Conservation (phyloP, 1,284 basidiomycete genomes). For the Ustilago xerochloae region DNA sequence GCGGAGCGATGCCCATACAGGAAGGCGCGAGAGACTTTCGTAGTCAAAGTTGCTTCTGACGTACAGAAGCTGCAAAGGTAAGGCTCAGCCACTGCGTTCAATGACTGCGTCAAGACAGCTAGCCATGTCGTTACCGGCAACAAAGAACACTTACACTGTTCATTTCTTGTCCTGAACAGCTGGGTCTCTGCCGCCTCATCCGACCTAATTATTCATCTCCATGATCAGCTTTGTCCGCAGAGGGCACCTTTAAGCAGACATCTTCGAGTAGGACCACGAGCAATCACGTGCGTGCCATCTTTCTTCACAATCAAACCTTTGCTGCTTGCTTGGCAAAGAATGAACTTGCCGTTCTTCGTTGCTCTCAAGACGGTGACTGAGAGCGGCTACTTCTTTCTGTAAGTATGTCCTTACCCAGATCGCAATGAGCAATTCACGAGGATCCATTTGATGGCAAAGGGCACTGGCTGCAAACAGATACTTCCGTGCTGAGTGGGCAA, state of each 20-base stretch:
- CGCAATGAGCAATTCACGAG: background rate
- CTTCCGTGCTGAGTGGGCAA: too few species aligned
- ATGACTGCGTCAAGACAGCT: too few species aligned
- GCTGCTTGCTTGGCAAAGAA: background rate
- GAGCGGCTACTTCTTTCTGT: background rate
- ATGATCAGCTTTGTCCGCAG: background rate
- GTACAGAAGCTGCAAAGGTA: background rate
- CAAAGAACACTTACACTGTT: too few species aligned
- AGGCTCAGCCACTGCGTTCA: too few species aligned
- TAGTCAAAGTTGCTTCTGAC: background rate
- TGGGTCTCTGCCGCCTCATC: background rate
- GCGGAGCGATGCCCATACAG: background rate
- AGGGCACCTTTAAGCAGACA: background rate
- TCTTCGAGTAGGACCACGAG: background rate
- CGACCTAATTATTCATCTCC: background rate
- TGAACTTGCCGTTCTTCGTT: background rate
- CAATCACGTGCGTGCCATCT: background rate
- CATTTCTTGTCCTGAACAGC: too few species aligned
- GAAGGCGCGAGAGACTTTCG: background rate
- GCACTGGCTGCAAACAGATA: too few species aligned
- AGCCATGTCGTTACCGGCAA: too few species aligned
- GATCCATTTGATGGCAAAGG: background rate
- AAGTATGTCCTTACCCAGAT: background rate
- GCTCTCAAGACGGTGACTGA: background rate
- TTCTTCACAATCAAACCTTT: background rate